A percentile compares a stretch with the other conserved stretches of the same genome.
These are phyloP conservation scores for Elsinoe batatas DNA, from an alignment of 2,329 filamentous ascomycete species.

Conservation along the genomic window DNA sequence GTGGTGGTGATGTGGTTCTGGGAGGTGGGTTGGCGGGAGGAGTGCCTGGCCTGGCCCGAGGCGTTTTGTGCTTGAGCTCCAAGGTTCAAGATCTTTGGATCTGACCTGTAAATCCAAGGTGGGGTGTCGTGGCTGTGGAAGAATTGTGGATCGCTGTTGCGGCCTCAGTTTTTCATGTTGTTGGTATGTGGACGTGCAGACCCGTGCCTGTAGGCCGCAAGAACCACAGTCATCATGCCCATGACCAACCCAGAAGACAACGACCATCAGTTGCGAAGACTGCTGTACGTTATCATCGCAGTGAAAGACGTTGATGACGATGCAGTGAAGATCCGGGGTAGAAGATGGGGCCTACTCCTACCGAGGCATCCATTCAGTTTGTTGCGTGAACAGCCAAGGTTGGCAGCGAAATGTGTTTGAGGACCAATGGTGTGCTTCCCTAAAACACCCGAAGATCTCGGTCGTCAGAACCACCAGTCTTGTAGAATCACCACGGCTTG, in stretches of 20 bases:
- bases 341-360: background rate
- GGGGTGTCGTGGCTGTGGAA: constrained; percentile 1
- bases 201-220: background rate
- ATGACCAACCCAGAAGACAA: background rate
- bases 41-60: constrained; percentile 1
- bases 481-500: background rate
- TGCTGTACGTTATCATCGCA: background rate
- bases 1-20: background rate
- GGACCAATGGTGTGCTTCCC: constrained; percentile 9
- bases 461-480: background rate
- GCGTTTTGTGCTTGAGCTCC: background rate
- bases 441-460: constrained; percentile 8
- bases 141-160: background rate
- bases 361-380: background rate
- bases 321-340: constrained; percentile 9
- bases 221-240: background rate
- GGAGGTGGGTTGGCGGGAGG: background rate
- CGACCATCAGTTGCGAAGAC: background rate
- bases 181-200: background rate
- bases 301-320: background rate
- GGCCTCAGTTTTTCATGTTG: background rate
- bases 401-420: background rate
- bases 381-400: constrained; percentile 3
- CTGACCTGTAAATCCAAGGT: background rate
- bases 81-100: constrained; percentile 3